Evolutionary conservation across 805 yeast genomes (phyloP), one percentile per base, ranked within the genome.

Genomic region (Geotrichum ghanense): DNA sequence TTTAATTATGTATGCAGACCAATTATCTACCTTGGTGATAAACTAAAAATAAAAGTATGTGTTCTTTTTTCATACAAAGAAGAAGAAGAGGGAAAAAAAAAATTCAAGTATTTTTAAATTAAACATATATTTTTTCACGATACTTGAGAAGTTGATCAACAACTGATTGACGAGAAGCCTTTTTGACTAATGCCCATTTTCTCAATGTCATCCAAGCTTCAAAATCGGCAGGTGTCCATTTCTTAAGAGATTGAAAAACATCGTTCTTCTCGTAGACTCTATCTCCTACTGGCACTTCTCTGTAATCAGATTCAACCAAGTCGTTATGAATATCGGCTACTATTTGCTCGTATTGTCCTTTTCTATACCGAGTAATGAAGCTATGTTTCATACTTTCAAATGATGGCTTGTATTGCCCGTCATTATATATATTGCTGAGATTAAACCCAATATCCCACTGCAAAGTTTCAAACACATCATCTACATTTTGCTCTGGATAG

Each of bases 121-220:
- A n/a, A n/a, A n/a, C n/a, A n/a, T n/a, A n/a, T n/a, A n/a, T n/a
- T n/a, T n/a, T n/a, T n/a, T n/a, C n/a, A n/a, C n/a, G n/a, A 12
- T 31, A 31, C 5, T 9, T 31, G 4, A 10, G 5, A 6, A 31
- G 37, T n/a, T 31, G 37, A 31, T 31, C 37, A 10, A 31, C 16
- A 19, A 31, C 37, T 6, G 37, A 16, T n/a, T 31, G 37, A n/a
- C 37, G 12, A 5, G 37, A 31, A 10, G 37, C 5, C 22, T 39
- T 39, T 17, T 39, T 20, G 25, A 39, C 25, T 7, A 31, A 24
- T 6, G 45, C 17, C 48, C 47, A 47, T n/a, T 42, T 41, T 17
- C 25, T 22, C 2, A 53, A 23, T 35, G 53, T 53, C 27, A 25
- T 48, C 57, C 58, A 55, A 1, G 50, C 42, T 47, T 55, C 57